Evolutionary conservation across 352 stramenopile genomes (phyloP).

Genomic region (Pythium volutum): DNA sequence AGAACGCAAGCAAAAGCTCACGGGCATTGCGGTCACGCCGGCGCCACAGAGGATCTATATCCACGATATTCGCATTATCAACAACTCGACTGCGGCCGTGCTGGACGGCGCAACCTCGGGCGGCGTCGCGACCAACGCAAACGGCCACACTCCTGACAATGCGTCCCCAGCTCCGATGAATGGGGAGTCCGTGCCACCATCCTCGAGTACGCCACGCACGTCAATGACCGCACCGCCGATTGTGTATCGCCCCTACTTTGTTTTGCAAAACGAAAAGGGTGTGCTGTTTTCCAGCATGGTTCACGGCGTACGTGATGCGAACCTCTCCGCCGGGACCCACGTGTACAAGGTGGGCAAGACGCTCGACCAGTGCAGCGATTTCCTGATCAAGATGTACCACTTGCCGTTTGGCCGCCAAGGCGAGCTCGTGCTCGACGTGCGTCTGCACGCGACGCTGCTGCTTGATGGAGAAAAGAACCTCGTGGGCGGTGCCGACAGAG

Average conservation of each 20-base stretch:
- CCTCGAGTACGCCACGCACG: not conserved
- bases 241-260: conserved; percentile 78
- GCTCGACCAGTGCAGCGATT: conserved; percentile 59
- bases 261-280: conserved; percentile 83
- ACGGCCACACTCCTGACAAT: conserved; percentile 8
- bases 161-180: conserved; percentile 7
- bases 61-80: conserved; percentile 66
- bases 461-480: conserved; percentile 44
- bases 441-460: conserved; percentile 69
- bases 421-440: conserved; percentile 75
- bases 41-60: conserved; percentile 73
- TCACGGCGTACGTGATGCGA: conserved; percentile 67
- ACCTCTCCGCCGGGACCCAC: conserved; percentile 52
- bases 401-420: conserved; percentile 82
- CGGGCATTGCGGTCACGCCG: conserved; percentile 66
- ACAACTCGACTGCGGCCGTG: conserved; percentile 3
- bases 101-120: conserved; percentile 1
- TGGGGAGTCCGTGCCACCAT: conserved; percentile 3
- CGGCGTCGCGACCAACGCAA: not conserved
- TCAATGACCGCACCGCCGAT: conserved; percentile 19
- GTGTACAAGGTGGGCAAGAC: conserved; percentile 64
- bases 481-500: conserved; percentile 12
- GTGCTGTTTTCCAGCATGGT: conserved; percentile 87
- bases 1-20: conserved; percentile 80
- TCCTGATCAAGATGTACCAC: conserved; percentile 86